A percentile compares a stretch with the other conserved stretches of the same genome.
Evolutionary conservation across 1,284 basidiomycete species (phyloP).

Genomic region (Heterobasidion irregulare): DNA sequence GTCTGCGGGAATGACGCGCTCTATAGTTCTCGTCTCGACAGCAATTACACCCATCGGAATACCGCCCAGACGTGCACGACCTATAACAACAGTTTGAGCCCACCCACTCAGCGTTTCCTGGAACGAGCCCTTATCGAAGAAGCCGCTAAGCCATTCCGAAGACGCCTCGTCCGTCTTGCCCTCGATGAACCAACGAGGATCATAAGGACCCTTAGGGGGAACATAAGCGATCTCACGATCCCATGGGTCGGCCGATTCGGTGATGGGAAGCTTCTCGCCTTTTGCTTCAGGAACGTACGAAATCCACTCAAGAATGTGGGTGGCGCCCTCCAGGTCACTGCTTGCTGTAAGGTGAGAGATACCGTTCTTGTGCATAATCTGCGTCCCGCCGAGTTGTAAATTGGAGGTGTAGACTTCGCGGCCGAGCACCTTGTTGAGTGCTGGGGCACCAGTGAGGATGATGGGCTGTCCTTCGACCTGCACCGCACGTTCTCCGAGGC

Average conservation of each 20-base stretch:
- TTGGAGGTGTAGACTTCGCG: conserved; percentile 99
- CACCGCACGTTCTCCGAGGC: conserved; percentile 95
- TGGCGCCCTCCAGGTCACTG: conserved; percentile 92
- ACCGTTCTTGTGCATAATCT: conserved; percentile 99
- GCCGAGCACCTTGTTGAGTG: conserved; percentile 98
- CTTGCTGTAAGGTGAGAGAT: conserved; percentile 93
- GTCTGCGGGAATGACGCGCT: conserved; percentile 95
- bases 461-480: conserved; percentile 99
- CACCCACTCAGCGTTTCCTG: conserved; percentile 94
- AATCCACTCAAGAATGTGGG: conserved; percentile 91
- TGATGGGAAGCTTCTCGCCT: conserved; percentile 72
- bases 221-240: conserved; percentile 89
- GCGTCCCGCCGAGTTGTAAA: conserved; percentile 96
- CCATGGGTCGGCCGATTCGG: conserved; percentile 72
- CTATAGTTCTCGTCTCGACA: conserved; percentile 96
- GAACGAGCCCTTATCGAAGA: conserved; percentile 97
- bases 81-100: conserved; percentile 98
- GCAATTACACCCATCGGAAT: conserved; percentile 98
- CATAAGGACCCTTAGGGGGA: conserved; percentile 93
- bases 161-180: conserved; percentile 85
- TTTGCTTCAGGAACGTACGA: conserved; percentile 86
- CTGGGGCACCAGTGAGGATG: conserved; percentile 95
- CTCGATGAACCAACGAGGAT: conserved; percentile 96
- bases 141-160: conserved; percentile 75
- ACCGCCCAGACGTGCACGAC: conserved; percentile 92